These are phyloP conservation scores for Thalassiosira profunda DNA, from an alignment of 108 stramenopile genomes.

Conservation along the genomic window DNA sequence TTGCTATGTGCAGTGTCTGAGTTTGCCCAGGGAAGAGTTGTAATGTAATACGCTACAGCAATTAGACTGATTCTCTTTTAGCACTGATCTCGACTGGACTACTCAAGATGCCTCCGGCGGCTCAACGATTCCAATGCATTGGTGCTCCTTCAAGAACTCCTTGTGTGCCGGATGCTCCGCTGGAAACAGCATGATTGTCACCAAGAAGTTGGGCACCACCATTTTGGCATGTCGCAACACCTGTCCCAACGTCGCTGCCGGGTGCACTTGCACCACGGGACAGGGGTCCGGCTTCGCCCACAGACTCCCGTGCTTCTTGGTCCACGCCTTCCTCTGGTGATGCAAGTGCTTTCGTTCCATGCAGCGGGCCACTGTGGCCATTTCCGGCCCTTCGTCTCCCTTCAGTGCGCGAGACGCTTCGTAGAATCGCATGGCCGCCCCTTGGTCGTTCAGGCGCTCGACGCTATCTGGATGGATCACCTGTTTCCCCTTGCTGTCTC, in stretches of 20 bases:
- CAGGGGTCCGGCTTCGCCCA: constrained; percentile 76
- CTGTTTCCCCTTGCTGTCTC: constrained; percentile 6
- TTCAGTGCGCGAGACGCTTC: constrained; percentile 86
- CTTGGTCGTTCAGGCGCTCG: constrained; percentile 71
- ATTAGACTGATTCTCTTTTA: no score
- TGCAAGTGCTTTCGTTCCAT: constrained; percentile 85
- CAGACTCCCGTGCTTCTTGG: constrained; percentile 76
- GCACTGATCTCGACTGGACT: not conserved
- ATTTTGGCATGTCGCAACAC: constrained; percentile 65
- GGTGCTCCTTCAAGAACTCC: constrained; percentile 81
- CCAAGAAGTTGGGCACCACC: constrained; percentile 89
- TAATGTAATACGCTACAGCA: no score
- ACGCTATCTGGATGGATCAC: constrained; percentile 82
- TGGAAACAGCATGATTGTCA: constrained; percentile 84
- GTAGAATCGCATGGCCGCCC: constrained; percentile 84
- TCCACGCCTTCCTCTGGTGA: constrained; percentile 85
- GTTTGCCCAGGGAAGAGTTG: not conserved
- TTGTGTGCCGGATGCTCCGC: constrained; percentile 88
- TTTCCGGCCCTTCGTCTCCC: constrained; percentile 90
- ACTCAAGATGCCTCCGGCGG: constrained; percentile 27
- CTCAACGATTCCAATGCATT: constrained; percentile 77
- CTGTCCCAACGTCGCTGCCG: constrained; percentile 69
- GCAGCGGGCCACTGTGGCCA: constrained; percentile 70
- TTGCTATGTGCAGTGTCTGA: no score
- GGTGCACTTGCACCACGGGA: constrained; percentile 84